Conservation (phyloP, 106 monocot species). For the Phalaenopsis aphrodite region DNA sequence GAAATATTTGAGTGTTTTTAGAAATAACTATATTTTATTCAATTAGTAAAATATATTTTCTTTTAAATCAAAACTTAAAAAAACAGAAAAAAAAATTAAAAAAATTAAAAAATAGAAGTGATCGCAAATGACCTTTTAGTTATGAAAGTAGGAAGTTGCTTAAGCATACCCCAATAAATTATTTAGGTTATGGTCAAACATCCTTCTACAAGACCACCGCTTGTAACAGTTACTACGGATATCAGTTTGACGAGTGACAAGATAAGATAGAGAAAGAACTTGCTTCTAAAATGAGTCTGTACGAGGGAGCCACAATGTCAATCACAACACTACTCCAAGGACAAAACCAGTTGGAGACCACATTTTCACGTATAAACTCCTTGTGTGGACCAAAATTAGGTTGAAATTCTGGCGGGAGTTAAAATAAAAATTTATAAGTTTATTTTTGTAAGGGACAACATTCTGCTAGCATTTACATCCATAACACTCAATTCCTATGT, state of each 20-base stretch:
- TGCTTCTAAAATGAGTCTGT: constrained; percentile 52
- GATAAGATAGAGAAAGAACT: constrained; percentile 47
- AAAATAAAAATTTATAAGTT: not conserved
- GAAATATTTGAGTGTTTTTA: too few relatives aligned
- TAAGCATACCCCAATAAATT: constrained; percentile 52
- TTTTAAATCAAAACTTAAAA: too few relatives aligned
- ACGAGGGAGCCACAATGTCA: constrained; percentile 65
- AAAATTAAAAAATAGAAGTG: too few relatives aligned
- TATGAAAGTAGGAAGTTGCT: not conserved
- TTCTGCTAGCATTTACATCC: too few relatives aligned
- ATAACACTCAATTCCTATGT: too few relatives aligned
- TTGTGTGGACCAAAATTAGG: constrained; percentile 9
- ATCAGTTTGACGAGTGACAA: constrained; percentile 11
- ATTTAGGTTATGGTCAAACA: constrained; percentile 43
- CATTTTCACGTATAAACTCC: not conserved
- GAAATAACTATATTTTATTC: too few relatives aligned
- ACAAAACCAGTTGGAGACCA: constrained; percentile 43
- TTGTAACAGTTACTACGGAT: constrained; percentile 14
- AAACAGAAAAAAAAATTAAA: too few relatives aligned
- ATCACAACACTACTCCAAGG: constrained; percentile 63
- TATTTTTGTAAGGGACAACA: not conserved
- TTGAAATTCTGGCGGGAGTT: constrained; percentile 27
- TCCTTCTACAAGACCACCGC: constrained; percentile 62
- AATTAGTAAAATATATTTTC: too few relatives aligned
- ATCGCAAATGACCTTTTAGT: too few relatives aligned